These are phyloP conservation scores for Epichloe sylvatica DNA, from an alignment of 2,329 filamentous ascomycete genomes.

Conservation along the genomic window DNA sequence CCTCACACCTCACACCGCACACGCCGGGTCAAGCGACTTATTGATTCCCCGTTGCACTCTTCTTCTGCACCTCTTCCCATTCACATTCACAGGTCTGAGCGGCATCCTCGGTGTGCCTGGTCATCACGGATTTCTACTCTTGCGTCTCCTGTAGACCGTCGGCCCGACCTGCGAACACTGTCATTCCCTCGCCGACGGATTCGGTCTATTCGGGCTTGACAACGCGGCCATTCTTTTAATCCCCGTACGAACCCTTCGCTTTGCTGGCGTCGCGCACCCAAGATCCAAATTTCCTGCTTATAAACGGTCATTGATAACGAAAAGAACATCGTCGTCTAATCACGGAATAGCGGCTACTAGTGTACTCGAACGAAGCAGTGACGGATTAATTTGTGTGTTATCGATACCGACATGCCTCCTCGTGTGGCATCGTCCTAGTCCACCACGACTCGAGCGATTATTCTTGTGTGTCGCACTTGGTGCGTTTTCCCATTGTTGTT, in stretches of 20 bases:
- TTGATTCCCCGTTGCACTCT: background rate
- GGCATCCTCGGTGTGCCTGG: background rate
- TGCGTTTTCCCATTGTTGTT: background rate
- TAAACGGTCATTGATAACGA: background rate
- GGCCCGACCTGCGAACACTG: background rate
- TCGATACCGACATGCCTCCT: conserved; percentile 5
- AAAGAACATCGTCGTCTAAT: no score
- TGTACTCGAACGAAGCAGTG: background rate
- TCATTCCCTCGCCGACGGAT: background rate
- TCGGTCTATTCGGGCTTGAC: background rate
- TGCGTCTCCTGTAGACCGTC: background rate
- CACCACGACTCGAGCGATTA: background rate
- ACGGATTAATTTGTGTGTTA: background rate
- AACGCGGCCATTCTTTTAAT: background rate
- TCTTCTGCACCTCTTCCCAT: background rate
- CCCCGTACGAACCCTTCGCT: background rate
- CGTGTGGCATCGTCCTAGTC: conserved; percentile 2
- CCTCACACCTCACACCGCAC: no score
- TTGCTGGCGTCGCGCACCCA: background rate
- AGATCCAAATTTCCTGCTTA: background rate
- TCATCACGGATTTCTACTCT: background rate
- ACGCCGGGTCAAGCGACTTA: no score
- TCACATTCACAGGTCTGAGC: background rate
- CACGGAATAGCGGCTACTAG: background rate
- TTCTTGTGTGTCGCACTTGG: conserved; percentile 1